These are phyloP conservation scores for Tricholoma terreum DNA, from an alignment of 768 basidiomycete species.

Conservation along the genomic window DNA sequence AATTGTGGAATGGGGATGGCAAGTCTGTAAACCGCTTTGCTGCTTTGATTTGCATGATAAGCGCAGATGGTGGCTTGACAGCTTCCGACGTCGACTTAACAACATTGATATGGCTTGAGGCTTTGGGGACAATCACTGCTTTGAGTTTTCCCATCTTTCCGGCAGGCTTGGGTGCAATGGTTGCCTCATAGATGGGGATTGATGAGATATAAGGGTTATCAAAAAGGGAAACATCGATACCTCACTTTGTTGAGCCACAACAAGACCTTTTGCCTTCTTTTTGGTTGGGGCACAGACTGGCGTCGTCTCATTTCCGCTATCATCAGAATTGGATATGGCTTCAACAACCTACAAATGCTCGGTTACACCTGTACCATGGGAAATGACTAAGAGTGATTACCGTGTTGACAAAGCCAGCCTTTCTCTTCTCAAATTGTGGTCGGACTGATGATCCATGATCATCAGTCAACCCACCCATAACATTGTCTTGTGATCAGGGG, in stretches of 20 bases:
- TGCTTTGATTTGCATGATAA: neutral
- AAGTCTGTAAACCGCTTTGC: neutral
- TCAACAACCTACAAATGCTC: neutral
- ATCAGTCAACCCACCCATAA: neutral
- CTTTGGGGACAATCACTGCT: neutral
- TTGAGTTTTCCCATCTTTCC: no score
- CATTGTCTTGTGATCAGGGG: no score
- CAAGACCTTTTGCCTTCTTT: no score
- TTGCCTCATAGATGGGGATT: no score
- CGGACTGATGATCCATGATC: neutral
- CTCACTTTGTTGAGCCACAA: no score
- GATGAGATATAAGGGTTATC: no score
- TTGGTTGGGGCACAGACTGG: no score
- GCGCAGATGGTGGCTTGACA: neutral
- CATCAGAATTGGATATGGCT: no score
- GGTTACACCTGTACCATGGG: neutral
- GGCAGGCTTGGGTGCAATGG: no score
- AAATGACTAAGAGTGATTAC: neutral
- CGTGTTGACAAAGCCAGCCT: neutral
- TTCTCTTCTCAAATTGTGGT: neutral
- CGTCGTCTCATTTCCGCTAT: no score
- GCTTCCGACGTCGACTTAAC: neutral
- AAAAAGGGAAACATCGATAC: no score
- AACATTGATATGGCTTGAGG: neutral
- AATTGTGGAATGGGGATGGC: neutral